Evolutionary conservation across 2,329 filamentous ascomycete species (phyloP).

Genomic region (Aureobasidium subglaciale): DNA sequence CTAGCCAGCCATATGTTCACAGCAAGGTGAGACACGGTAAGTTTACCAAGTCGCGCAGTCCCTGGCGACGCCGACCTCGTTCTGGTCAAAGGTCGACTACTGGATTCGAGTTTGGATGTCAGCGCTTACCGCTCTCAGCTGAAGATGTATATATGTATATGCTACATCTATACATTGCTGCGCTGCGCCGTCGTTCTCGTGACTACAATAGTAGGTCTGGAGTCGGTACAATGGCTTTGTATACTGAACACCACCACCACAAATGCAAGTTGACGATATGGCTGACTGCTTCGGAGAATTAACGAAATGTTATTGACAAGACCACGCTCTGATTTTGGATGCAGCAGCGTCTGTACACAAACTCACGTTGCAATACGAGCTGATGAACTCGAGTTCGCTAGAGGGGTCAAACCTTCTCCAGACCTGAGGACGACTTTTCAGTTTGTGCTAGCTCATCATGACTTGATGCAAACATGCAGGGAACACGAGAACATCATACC

Average conservation of each 20-base stretch:
- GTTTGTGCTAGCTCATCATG: too few relatives aligned
- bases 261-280: neutral
- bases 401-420: too few relatives aligned
- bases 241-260: neutral
- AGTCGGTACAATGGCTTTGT: neutral
- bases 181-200: neutral
- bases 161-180: neutral
- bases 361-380: too few relatives aligned
- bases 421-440: too few relatives aligned
- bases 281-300: too few relatives aligned
- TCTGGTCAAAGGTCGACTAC: neutral
- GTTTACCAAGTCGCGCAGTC: neutral
- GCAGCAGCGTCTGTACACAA: too few relatives aligned
- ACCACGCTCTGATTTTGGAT: too few relatives aligned
- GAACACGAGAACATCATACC: too few relatives aligned
- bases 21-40: neutral
- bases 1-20: neutral
- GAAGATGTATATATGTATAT: neutral
- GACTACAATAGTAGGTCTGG: neutral
- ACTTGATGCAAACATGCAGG: too few relatives aligned
- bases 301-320: too few relatives aligned
- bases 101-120: neutral
- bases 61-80: neutral
- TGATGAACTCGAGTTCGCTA: too few relatives aligned
- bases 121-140: slow-evolving; percentile 1